A percentile compares a stretch with the other conserved stretches of the same genome.
Evolutionary conservation across 2,329 filamentous ascomycete species (phyloP).

Genomic region (Colletotrichum eremochloae): DNA sequence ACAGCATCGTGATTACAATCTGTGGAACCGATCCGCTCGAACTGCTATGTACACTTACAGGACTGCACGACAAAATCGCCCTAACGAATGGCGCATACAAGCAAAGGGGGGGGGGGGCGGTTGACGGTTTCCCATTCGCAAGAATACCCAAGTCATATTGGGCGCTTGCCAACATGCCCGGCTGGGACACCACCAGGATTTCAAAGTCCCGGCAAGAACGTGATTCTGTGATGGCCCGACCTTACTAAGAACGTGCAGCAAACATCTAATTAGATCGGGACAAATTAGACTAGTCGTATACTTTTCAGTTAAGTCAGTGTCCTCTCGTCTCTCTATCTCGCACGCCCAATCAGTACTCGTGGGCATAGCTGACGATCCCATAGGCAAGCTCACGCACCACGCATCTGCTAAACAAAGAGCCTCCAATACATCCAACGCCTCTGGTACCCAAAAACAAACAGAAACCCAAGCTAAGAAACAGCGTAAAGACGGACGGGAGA

Average conservation of each 20-base stretch:
- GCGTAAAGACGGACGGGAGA: not conserved
- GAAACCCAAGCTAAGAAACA: not conserved
- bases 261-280: not conserved
- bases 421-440: not conserved
- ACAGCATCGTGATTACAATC: not conserved
- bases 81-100: not conserved
- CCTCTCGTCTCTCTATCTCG: not conserved
- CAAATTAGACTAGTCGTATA: not conserved
- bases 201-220: not conserved
- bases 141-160: not conserved
- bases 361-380: not conserved
- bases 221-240: not conserved
- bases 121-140: not conserved
- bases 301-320: not conserved
- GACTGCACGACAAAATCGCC: slow-evolving; percentile 11
- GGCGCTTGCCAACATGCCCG: not conserved
- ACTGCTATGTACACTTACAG: slow-evolving; percentile 7
- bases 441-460: not conserved
- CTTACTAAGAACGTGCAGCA: not conserved
- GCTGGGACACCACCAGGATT: not conserved
- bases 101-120: not conserved
- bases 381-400: not conserved
- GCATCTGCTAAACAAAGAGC: not conserved
- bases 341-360: not conserved
- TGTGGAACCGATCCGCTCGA: slow-evolving; percentile 1